Percentiles rank a stretch among this genome's conserved stretches.
Evolutionary conservation across 2,329 filamentous ascomycete genomes (phyloP).

Genomic region (Xylaria sp.): DNA sequence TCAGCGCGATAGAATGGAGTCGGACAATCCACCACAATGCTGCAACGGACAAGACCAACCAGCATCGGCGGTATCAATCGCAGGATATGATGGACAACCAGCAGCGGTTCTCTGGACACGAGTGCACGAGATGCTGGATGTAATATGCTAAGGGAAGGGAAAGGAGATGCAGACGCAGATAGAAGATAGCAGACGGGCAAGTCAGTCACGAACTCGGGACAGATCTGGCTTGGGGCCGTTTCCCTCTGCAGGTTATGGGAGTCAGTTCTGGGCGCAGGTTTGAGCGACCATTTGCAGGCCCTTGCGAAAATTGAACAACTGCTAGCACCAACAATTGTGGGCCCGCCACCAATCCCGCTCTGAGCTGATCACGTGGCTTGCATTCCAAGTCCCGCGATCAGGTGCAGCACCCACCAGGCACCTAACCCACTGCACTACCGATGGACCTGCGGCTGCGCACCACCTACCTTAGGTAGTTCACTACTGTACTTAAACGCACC

Average conservation of each 20-base stretch:
- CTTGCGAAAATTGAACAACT: conserved; percentile 27
- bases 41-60: background rate
- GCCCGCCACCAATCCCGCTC: conserved; percentile 2
- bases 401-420: background rate
- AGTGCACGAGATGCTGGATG: conserved; percentile 8
- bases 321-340: conserved; percentile 33
- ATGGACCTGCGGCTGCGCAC: background rate
- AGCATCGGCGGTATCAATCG: conserved; percentile 15
- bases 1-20: conserved; percentile 3
- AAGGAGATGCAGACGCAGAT: background rate
- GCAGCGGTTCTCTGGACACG: background rate
- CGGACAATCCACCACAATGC: conserved; percentile 19
- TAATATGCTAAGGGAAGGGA: background rate
- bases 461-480: too few relatives aligned
- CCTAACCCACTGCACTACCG: background rate
- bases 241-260: conserved; percentile 16
- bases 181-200: background rate
- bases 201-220: conserved; percentile 28
- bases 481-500: background rate
- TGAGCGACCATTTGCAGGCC: background rate
- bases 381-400: conserved; percentile 22
- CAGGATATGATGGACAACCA: background rate
- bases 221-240: conserved; percentile 32
- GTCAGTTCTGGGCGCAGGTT: conserved; percentile 5
- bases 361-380: conserved; percentile 28